These are phyloP conservation scores for Trichocladium uniseriatum DNA, from an alignment of 495 filamentous ascomycete genomes.

Conservation along the genomic window DNA sequence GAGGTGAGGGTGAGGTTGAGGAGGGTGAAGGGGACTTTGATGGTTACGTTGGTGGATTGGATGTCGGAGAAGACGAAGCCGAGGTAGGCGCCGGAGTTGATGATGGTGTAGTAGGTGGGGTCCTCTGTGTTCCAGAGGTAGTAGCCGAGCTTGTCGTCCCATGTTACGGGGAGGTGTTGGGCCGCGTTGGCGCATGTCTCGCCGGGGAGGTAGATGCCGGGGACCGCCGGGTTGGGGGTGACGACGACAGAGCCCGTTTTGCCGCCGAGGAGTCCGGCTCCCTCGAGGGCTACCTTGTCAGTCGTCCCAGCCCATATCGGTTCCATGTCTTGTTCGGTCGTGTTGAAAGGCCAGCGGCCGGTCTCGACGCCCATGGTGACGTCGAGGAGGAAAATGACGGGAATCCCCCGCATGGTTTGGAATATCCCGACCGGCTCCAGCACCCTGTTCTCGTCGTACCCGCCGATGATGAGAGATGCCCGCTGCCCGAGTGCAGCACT, in stretches of 20 bases:
- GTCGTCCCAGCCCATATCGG: slow-evolving; percentile 14
- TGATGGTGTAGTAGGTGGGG: too few species aligned
- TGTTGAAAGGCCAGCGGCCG: slow-evolving; percentile 29
- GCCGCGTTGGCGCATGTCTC: slow-evolving; percentile 37
- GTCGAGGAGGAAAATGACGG: slow-evolving; percentile 21
- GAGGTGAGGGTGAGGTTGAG: slow-evolving; percentile 38
- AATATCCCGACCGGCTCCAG: slow-evolving; percentile 15
- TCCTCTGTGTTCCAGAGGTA: slow-evolving; percentile 35
- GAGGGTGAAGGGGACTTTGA: slow-evolving; percentile 41
- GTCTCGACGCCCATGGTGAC: slow-evolving; percentile 30
- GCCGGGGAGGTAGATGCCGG: slow-evolving; percentile 34
- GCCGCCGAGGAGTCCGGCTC: not conserved
- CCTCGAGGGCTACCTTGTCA: slow-evolving; percentile 1
- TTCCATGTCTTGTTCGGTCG: slow-evolving; percentile 7
- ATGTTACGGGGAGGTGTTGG: slow-evolving; percentile 35
- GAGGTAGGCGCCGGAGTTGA: too few species aligned
- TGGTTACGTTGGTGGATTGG: slow-evolving; percentile 28
- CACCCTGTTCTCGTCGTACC: slow-evolving; percentile 33
- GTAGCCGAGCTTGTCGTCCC: slow-evolving; percentile 22
- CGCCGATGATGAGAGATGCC: slow-evolving; percentile 37
- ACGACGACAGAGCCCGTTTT: slow-evolving; percentile 9
- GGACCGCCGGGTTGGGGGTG: slow-evolving; percentile 20
- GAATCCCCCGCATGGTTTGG: slow-evolving; percentile 3
- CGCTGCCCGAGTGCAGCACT: slow-evolving; percentile 27
- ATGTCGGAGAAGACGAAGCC: slow-evolving; percentile 19